Evolutionary conservation across 345 rosid genomes (phyloP), one percentile per base, ranked within the genome.

Genomic region (Trapa bicornis): DNA sequence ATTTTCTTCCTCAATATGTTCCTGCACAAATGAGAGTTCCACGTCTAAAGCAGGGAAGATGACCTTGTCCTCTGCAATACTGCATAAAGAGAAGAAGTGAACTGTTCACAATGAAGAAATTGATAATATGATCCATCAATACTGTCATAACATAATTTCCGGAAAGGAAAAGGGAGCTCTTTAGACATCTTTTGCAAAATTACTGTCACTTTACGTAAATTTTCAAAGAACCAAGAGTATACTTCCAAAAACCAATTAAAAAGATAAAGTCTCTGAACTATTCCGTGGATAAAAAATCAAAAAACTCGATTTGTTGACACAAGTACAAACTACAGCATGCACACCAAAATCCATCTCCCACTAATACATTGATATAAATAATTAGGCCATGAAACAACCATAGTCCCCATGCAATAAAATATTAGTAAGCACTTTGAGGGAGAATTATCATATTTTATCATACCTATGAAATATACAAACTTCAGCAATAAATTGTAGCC

Each of bases 391-490:
- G 7, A n/a, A 54, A n/a, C 12, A 45, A 45, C 2, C 22, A 50
- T 6, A 50, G 2, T 8, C 52, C 2, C 1, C 52, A 8, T 47
- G 13, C 15, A 22, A 22, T 22, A 50, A 50, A 50, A 50, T 14
- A 5, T 45, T 29, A 2, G 56, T 45, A 15, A 50, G 35, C 32
- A 52, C 47, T 70, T 58, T 33, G 38, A 58, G 14, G 32, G 63
- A 35, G 10, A 7, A 54, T 6, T 32, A 11, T 37, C 37, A 58
- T 32, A 58, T 38, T 35, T 67, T 42, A 12, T 70, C 65, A 35
- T 86, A 87, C 98, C 96, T 85, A 77, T 89, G 98, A 77, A 82
- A 92, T 73, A 89, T 85, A 84, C 92, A 88, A 67, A 92, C 85
- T 80, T 92, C 96, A 43, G 95, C 93, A 78, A 89, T 83, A 71